Conservation (phyloP, 2,329 filamentous ascomycete genomes). For the Aspergillus novoparasiticus region DNA sequence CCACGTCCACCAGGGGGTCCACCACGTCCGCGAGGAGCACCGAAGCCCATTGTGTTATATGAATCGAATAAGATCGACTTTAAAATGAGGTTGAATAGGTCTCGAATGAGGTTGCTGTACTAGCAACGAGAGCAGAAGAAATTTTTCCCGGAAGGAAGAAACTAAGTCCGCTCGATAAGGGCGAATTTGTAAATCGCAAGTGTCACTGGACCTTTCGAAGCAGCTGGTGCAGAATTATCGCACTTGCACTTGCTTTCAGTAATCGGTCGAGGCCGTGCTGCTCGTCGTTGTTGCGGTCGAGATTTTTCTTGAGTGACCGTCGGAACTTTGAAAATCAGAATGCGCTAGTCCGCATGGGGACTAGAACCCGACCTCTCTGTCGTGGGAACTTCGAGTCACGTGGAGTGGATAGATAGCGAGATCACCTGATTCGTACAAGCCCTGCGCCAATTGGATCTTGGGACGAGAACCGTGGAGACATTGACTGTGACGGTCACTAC, state of each 20-base stretch:
- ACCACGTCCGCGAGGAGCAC: conserved; percentile 30
- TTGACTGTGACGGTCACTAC: neutral
- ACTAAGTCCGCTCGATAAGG: conserved; percentile 12
- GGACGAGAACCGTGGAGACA: neutral
- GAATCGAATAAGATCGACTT: conserved; percentile 11
- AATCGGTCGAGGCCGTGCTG: conserved; percentile 37
- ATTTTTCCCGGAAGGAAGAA: conserved; percentile 9
- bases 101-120: conserved; percentile 1
- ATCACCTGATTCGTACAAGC: conserved; percentile 32
- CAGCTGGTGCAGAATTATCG: conserved; percentile 26
- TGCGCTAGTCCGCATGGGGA: conserved; percentile 28
- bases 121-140: conserved; percentile 16
- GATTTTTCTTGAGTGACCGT: conserved; percentile 40
- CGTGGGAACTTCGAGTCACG: conserved; percentile 27
- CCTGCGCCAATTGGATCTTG: conserved; percentile 23
- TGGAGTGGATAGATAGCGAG: conserved; percentile 23
- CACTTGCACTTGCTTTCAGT: conserved; percentile 30
- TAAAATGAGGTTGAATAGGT: conserved; percentile 4
- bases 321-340: conserved; percentile 45
- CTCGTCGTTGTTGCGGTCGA: conserved; percentile 43
- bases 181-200: conserved; percentile 14
- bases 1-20: conserved; percentile 45
- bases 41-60: conserved; percentile 38
- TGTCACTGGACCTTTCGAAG: conserved; percentile 21
- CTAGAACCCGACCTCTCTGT: conserved; percentile 26